A percentile compares a stretch with the other conserved stretches of the same genome.
phyloP scores from a whole-genome alignment of 2,329 filamentous ascomycete species.

The Penicillium rolfsii region DNA sequence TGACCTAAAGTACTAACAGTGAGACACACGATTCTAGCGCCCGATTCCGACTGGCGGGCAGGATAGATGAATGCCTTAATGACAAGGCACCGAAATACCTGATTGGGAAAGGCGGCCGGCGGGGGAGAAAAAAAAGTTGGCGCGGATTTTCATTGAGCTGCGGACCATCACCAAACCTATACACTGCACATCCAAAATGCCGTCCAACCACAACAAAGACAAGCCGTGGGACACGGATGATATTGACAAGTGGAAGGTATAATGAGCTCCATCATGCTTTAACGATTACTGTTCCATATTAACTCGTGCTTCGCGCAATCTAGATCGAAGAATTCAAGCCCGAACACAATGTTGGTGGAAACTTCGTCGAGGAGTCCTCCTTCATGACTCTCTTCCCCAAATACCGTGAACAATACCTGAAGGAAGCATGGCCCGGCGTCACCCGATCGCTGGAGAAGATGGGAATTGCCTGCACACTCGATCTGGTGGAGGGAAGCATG shows the following conservation, averaged over 20 bases:
- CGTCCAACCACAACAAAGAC: constrained; percentile 83
- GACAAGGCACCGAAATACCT: not conserved
- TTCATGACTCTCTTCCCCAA: constrained; percentile 87
- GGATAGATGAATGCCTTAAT: not conserved
- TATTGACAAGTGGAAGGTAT: constrained; percentile 91
- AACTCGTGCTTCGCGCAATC: not conserved
- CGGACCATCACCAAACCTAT: constrained; percentile 19
- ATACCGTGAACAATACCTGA: constrained; percentile 92
- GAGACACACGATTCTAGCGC: constrained; percentile 6
- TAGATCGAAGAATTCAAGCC: constrained; percentile 81
- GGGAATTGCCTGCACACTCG: constrained; percentile 87
- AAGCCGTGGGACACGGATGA: constrained; percentile 97
- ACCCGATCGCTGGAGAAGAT: constrained; percentile 83
- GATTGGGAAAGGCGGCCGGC: constrained; percentile 28
- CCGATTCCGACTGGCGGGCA: constrained; percentile 2
- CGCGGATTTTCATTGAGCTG: constrained; percentile 31
- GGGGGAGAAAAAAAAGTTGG: constrained; percentile 34
- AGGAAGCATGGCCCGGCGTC: constrained; percentile 89
- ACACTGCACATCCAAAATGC: constrained; percentile 60
- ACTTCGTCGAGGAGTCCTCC: constrained; percentile 89
- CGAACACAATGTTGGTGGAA: constrained; percentile 81
- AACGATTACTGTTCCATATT: not conserved
- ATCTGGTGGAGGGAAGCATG: constrained; percentile 95
- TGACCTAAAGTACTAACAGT: not conserved
- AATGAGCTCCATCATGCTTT: not conserved